Conservation (phyloP, 106 monocot species). For the Dioscorea alata region DNA sequence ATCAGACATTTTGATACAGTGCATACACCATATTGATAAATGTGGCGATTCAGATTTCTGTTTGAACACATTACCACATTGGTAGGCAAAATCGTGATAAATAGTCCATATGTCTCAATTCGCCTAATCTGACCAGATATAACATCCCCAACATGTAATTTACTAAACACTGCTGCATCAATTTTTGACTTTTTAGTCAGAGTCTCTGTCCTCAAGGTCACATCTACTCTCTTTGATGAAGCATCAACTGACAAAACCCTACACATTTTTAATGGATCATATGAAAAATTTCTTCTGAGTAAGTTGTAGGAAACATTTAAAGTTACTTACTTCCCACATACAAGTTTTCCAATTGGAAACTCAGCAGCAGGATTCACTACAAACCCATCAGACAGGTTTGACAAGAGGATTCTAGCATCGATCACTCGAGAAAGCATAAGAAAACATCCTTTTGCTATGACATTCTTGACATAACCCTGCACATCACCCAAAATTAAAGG, state of each 20-base stretch:
- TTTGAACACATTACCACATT: constrained; percentile 46
- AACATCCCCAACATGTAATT: constrained; percentile 69
- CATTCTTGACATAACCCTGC: constrained; percentile 87
- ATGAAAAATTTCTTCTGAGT: background rate
- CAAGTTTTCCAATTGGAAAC: constrained; percentile 77
- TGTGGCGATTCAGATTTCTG: no score
- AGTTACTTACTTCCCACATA: constrained; percentile 49
- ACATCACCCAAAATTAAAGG: background rate
- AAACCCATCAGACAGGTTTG: constrained; percentile 77
- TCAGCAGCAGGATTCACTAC: constrained; percentile 65
- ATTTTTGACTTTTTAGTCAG: constrained; percentile 26
- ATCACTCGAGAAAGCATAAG: constrained; percentile 73
- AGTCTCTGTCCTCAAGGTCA: constrained; percentile 46
- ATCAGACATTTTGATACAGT: background rate
- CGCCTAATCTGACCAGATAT: constrained; percentile 67
- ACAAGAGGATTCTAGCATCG: constrained; percentile 77
- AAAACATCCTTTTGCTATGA: constrained; percentile 86
- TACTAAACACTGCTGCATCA: constrained; percentile 17
- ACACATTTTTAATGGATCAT: constrained; percentile 2
- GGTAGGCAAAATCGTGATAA: constrained; percentile 58
- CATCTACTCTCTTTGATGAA: constrained; percentile 67
- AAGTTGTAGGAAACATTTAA: background rate
- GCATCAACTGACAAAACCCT: constrained; percentile 79
- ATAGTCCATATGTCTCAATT: constrained; percentile 72
- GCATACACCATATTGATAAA: no score